Base-by-base conservation (phyloP, 192 early-diverging fungal genomes). In the Mortierella claussenii region DNA sequence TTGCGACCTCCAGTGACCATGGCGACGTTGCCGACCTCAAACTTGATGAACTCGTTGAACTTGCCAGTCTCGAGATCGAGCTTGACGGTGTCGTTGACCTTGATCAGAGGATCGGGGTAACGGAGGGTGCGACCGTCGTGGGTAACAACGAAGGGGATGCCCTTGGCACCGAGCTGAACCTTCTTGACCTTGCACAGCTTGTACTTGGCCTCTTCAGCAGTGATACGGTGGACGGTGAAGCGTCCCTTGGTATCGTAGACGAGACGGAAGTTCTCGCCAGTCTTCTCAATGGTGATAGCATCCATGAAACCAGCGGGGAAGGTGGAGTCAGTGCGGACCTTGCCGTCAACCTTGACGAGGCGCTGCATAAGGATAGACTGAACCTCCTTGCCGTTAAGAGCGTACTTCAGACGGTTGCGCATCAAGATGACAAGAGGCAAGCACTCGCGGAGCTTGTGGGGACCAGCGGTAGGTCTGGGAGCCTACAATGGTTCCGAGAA, bases 391-490 rank as follows among this genome's bases (percentile, higher is more conserved):
- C 91, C 89, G 88, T 93, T 99, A 58, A 99, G 86, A 44, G 98
- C 98, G 86, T 99, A 99, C 90, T 97, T 96, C 76, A 99, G 90
- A 82, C 97, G 92, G 91, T 99, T 99, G 65, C 98, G 95, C 83
- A 99, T 83, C 91, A 99, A 99, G 64, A 99, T 88, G 67, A 98
- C 84, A 64, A 99, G 88, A 46, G 97, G 98, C 79, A 99, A 89
- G 86, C 94, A 99, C 87, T 99, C 98, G 80, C 98, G 95, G 79
- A 92, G 89, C 94, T 98, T 99, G 95, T 99, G 97, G 55, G 98
- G 98, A 88, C 98, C 98, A 74, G 96, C 84, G 56, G 92, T 92
- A 50, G 96, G 97, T 87, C 93, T 93, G 71, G 97, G 97, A 56
- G 97, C 97, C 81, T 82, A 78, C 32, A 55, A 52, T 8, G 9